These are phyloP conservation scores for Bisporella sp. DNA, from an alignment of 2,329 filamentous ascomycete species.

Conservation along the genomic window DNA sequence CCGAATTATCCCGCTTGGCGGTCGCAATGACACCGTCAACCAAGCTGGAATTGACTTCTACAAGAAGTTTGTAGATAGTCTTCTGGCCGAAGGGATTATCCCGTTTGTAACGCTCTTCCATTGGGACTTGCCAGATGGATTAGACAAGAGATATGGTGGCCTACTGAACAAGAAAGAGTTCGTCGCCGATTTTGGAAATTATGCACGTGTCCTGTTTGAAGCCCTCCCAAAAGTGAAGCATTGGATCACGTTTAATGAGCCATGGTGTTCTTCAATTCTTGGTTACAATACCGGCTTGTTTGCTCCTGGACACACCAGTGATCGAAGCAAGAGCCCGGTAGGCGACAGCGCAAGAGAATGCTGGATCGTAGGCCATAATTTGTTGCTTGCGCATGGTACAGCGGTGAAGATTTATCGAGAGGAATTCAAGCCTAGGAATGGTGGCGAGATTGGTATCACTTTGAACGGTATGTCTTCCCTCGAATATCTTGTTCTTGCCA, in stretches of 20 bases:
- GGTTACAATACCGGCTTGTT: conserved; percentile 74
- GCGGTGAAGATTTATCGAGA: conserved; percentile 79
- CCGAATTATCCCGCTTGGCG: conserved; percentile 78
- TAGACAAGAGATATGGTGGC: conserved; percentile 77
- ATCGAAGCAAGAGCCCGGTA: conserved; percentile 61
- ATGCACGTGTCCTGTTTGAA: conserved; percentile 69
- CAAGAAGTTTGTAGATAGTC: conserved; percentile 68
- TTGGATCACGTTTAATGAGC: conserved; percentile 91
- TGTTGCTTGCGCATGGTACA: conserved; percentile 71
- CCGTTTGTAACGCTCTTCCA: conserved; percentile 82
- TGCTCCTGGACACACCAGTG: conserved; percentile 75
- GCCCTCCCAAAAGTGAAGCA: conserved; percentile 71
- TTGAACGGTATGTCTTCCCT: conserved; percentile 58
- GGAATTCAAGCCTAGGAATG: conserved; percentile 66
- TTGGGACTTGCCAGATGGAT: conserved; percentile 76
- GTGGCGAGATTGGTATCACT: conserved; percentile 79
- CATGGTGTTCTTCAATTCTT: conserved; percentile 76
- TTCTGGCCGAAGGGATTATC: conserved; percentile 67
- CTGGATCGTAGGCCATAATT: conserved; percentile 76
- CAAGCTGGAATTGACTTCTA: conserved; percentile 72
- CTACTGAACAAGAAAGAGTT: conserved; percentile 78
- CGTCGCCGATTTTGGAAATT: conserved; percentile 72
- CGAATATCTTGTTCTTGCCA: too few species aligned
- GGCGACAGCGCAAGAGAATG: conserved; percentile 73
- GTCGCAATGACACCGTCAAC: conserved; percentile 76